Evolutionary conservation across 2,329 filamentous ascomycete genomes (phyloP).

Genomic region (Stachybotrys chartarum): DNA sequence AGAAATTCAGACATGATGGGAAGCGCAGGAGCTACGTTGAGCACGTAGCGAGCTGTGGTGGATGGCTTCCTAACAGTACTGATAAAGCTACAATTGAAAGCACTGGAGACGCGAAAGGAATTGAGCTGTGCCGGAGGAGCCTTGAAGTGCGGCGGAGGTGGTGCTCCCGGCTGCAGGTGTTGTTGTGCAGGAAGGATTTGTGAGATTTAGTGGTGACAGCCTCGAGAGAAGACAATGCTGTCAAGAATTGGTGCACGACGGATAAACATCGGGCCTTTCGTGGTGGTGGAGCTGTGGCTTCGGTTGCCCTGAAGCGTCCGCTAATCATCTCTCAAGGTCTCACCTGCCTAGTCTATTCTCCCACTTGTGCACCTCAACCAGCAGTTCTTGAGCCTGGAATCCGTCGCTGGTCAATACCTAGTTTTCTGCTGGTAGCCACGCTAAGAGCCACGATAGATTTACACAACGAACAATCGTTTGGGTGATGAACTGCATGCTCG

Average conservation of each 20-base stretch:
- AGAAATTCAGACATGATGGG: slow-evolving; percentile 53
- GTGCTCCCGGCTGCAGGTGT: slow-evolving; percentile 11
- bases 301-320: not conserved
- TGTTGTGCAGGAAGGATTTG: slow-evolving; percentile 27
- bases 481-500: too few relatives aligned
- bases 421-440: too few relatives aligned
- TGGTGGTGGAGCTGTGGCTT: slow-evolving; percentile 4
- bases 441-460: too few relatives aligned
- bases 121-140: slow-evolving; percentile 8
- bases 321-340: slow-evolving; percentile 18
- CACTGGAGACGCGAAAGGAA: slow-evolving; percentile 7
- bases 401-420: too few relatives aligned
- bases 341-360: slow-evolving; percentile 1
- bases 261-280: not conserved
- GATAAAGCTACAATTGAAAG: slow-evolving; percentile 11
- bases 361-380: too few relatives aligned
- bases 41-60: slow-evolving; percentile 28
- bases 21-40: slow-evolving; percentile 28
- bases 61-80: slow-evolving; percentile 11
- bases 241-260: not conserved
- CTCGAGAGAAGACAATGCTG: not conserved
- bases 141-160: slow-evolving; percentile 11
- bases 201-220: slow-evolving; percentile 6
- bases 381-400: too few relatives aligned
- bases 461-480: too few relatives aligned